Evolutionary conservation across 805 yeast species (phyloP).

Genomic region (Yamadazyma ubonensis): DNA sequence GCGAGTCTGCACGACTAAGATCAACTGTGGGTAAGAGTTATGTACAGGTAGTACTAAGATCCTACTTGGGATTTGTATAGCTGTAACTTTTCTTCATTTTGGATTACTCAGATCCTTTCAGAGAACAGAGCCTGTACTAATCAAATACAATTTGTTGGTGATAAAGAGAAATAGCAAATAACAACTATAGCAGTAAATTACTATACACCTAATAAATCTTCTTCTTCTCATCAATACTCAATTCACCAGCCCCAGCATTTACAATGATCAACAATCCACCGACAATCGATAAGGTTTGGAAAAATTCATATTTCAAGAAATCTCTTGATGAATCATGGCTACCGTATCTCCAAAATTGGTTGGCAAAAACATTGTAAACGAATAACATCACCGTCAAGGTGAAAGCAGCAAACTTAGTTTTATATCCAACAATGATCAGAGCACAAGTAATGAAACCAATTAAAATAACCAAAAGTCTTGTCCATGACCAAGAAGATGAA

Average conservation of each 20-base stretch:
- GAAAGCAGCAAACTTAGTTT: slow-evolving; percentile 84
- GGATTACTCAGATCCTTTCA: no score
- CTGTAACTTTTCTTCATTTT: no score
- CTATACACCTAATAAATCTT: slow-evolving; percentile 88
- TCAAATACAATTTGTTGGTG: no score
- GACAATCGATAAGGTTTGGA: slow-evolving; percentile 90
- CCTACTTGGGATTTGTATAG: no score
- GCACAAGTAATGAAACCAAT: slow-evolving; percentile 69
- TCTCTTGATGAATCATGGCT: slow-evolving; percentile 77
- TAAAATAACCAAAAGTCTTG: slow-evolving; percentile 62
- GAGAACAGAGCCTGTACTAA: no score
- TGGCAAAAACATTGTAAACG: slow-evolving; percentile 72
- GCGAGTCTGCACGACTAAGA: neutral
- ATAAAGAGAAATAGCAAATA: no score
- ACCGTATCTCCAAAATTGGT: slow-evolving; percentile 86
- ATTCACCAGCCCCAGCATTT: slow-evolving; percentile 94
- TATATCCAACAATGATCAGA: slow-evolving; percentile 87
- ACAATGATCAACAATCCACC: slow-evolving; percentile 91
- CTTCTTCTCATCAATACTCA: slow-evolving; percentile 93
- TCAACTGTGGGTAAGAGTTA: neutral
- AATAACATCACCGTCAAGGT: slow-evolving; percentile 66
- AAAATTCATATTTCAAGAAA: slow-evolving; percentile 85
- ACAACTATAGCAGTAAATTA: no score
- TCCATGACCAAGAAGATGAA: slow-evolving; percentile 68
- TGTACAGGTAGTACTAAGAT: neutral